Evolutionary conservation across 768 basidiomycete genomes (phyloP).

Genomic region (Boletus tylopilopsis): DNA sequence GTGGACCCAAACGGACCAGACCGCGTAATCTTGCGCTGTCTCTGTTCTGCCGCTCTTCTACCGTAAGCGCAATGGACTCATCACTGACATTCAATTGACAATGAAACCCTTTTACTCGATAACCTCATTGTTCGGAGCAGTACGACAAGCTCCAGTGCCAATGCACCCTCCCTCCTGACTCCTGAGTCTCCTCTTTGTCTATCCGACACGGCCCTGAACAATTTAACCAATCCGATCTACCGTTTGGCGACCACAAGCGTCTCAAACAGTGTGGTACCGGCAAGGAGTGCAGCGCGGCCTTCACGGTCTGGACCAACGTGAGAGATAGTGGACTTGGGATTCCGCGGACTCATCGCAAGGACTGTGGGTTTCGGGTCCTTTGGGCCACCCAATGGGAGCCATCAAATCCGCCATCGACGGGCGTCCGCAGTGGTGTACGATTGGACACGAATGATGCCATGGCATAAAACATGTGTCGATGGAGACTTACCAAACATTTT

Average conservation of each 20-base stretch:
- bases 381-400: conserved; percentile 9
- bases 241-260: background rate
- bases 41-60: conserved; percentile 10
- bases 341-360: conserved; percentile 25
- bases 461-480: conserved; percentile 19
- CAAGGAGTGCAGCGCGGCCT: conserved; percentile 3
- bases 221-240: conserved; percentile 2
- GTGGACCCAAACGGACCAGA: background rate
- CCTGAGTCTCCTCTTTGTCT: conserved; percentile 8
- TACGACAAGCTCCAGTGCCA: background rate
- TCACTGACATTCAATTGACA: background rate
- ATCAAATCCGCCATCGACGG: conserved; percentile 23
- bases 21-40: conserved; percentile 1
- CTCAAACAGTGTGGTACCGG: background rate
- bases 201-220: conserved; percentile 7
- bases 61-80: background rate
- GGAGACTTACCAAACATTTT: conserved; percentile 12
- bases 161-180: too few species aligned
- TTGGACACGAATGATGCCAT: conserved; percentile 14
- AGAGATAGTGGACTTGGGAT: conserved; percentile 6
- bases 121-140: background rate
- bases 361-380: conserved; percentile 15
- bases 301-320: conserved; percentile 6
- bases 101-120: background rate
- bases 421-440: conserved; percentile 16